phyloP scores from a whole-genome alignment of 148 eudicot species.

The Persicaria tinctoria region DNA sequence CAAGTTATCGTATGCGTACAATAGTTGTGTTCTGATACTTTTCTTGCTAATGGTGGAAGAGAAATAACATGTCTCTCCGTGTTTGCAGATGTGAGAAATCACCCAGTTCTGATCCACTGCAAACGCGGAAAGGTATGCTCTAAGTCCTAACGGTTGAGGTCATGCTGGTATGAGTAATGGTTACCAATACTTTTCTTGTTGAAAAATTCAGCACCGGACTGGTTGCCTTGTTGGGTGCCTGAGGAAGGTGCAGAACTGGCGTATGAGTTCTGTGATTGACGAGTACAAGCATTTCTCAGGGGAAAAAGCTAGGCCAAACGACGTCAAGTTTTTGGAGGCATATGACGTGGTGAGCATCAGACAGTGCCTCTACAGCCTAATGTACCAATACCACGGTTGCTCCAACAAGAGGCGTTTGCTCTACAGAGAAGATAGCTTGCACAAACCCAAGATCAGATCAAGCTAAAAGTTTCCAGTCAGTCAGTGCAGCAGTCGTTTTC shows the following conservation, averaged over 20 bases:
- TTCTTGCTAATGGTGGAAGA: neutral
- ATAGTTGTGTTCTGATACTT: too few species aligned
- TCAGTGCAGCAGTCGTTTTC: neutral
- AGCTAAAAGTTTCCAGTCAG: neutral
- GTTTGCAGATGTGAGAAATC: constrained; percentile 63
- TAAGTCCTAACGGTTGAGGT: neutral
- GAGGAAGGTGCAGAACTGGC: too few species aligned
- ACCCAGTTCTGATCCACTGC: constrained; percentile 79
- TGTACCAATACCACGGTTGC: neutral
- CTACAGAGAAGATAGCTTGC: constrained; percentile 7
- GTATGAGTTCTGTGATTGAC: constrained; percentile 59
- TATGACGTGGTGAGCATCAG: constrained; percentile 46
- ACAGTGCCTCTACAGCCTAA: constrained; percentile 13
- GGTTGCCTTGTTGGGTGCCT: constrained; percentile 74
- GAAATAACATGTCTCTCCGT: constrained; percentile 8
- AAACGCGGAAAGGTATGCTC: constrained; percentile 71
- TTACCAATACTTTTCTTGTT: neutral
- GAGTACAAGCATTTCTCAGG: constrained; percentile 82
- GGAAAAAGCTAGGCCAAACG: constrained; percentile 69
- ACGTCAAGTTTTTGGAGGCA: constrained; percentile 69
- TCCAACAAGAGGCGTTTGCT: constrained; percentile 14
- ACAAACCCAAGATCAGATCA: constrained; percentile 8
- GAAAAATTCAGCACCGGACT: constrained; percentile 31
- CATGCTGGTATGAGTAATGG: neutral
- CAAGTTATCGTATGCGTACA: too few species aligned